Conservation (phyloP, 2,329 filamentous ascomycete species). For the Sporothrix phasma region DNA sequence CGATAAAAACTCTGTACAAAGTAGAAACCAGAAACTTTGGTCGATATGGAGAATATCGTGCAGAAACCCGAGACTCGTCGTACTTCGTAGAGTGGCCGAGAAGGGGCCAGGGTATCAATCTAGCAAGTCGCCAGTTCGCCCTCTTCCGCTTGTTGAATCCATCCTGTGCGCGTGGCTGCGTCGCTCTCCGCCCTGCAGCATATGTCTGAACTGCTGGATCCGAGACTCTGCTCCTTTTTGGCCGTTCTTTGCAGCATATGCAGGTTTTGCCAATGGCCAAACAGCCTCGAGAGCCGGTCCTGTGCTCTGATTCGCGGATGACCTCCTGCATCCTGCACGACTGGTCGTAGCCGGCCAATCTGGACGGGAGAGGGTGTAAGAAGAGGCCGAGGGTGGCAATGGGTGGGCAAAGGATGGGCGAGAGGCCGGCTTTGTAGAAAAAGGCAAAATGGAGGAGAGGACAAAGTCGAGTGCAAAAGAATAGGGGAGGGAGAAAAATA, state of each 20-base stretch:
- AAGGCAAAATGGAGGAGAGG: neutral
- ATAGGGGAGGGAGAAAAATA: neutral
- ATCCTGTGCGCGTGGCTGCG: neutral
- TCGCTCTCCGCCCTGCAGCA: neutral
- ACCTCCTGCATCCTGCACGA: conserved; percentile 12
- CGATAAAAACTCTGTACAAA: no score
- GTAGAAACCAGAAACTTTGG: no score
- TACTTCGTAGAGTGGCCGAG: neutral
- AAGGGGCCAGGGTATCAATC: neutral
- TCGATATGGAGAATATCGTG: neutral
- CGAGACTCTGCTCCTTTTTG: neutral
- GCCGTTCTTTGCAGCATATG: neutral
- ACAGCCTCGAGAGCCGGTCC: conserved; percentile 12
- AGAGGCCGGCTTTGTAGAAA: conserved; percentile 5
- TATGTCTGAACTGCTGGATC: conserved; percentile 6
- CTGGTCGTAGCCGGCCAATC: conserved; percentile 13
- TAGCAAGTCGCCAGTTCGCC: neutral
- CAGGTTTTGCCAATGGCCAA: conserved; percentile 14
- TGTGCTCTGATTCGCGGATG: conserved; percentile 14
- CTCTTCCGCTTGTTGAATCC: neutral
- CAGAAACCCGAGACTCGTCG: neutral
- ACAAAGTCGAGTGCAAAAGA: neutral
- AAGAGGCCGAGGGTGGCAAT: neutral
- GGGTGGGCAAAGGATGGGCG: neutral
- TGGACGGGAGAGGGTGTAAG: conserved; percentile 10